Conservation (phyloP, 2,329 filamentous ascomycete genomes). For the Cladophialophora immunda region DNA sequence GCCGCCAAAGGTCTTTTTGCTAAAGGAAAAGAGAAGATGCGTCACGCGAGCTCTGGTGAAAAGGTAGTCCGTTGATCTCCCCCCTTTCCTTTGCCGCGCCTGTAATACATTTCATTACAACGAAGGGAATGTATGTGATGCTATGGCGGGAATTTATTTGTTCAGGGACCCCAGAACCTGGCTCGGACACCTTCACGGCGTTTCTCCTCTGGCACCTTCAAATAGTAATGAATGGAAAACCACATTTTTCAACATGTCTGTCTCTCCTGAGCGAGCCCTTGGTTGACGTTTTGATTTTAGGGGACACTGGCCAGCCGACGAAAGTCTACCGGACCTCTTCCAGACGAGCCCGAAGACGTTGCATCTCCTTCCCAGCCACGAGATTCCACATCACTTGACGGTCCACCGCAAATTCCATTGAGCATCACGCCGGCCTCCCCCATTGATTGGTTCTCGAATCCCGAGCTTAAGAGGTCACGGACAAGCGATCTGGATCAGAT, state of each 20-base stretch:
- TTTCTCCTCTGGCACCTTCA: slow-evolving; percentile 28
- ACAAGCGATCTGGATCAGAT: slow-evolving; percentile 13
- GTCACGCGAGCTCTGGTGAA: slow-evolving; percentile 68
- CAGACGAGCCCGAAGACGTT: slow-evolving; percentile 28
- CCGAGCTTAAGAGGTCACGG: slow-evolving; percentile 23
- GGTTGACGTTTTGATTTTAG: slow-evolving; percentile 39
- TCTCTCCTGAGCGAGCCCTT: slow-evolving; percentile 15
- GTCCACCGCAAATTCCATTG: slow-evolving; percentile 34
- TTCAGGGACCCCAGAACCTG: slow-evolving; percentile 19
- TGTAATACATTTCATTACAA: slow-evolving; percentile 31
- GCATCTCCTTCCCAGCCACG: slow-evolving; percentile 24
- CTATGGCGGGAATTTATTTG: slow-evolving; percentile 17
- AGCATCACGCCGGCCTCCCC: slow-evolving; percentile 31
- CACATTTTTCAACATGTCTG: slow-evolving; percentile 22
- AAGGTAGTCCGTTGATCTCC: slow-evolving; percentile 84
- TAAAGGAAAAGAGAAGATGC: slow-evolving; percentile 87
- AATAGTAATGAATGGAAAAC: slow-evolving; percentile 36
- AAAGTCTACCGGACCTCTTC: slow-evolving; percentile 29
- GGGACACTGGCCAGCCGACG: slow-evolving; percentile 30
- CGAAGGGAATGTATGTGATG: slow-evolving; percentile 22
- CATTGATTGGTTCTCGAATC: slow-evolving; percentile 35
- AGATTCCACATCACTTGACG: slow-evolving; percentile 31
- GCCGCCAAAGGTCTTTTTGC: slow-evolving; percentile 90
- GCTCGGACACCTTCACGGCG: slow-evolving; percentile 6
- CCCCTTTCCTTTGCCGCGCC: slow-evolving; percentile 40